Base-by-base conservation (phyloP, 768 basidiomycete species). In the Macrocybe gigantea region DNA sequence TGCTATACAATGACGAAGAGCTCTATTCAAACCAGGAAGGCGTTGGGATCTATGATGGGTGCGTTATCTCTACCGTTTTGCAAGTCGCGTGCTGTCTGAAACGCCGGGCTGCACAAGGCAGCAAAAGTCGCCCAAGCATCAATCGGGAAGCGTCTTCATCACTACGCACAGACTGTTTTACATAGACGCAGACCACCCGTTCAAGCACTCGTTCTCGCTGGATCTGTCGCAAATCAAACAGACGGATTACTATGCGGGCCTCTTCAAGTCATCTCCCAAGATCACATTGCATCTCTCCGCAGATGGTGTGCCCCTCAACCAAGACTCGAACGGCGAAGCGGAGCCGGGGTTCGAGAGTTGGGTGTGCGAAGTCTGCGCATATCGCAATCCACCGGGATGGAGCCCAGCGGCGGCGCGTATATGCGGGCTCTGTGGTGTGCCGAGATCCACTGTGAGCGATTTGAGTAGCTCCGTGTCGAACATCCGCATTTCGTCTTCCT, bases 31-130 rank as follows among this genome's bases (percentile, higher is more conserved):
- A 75, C 39, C 90, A 92, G 60, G 86, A 91, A 39, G 70, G 69
- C 44, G 84, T 97, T 5, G 94, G 94, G 1, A 83, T 98, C 47
- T 98, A 98, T 59, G 85, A 93, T 55, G 92, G 91, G 93, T 94
- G 63, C 52, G 84, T 68, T 35, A 49, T 31, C 56, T 9, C 50
- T 51, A 50, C 49, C 30, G 22, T 41, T 36, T 38, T 38, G 5
- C 51, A 35, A 10, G 15, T 32, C 40, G 38, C 44, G 45, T 53
- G 36, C 35, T 38, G 39, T 46, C 49, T 43, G 30, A 36, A 56
- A 45, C 45, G 47, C 59, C 51, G 53, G 22, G 22, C 22, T 22
- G 22, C 22, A 22, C 38, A 60, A 96, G 93, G 45, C 74, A 74
- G 48, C 85, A 91, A 73, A 95, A 95, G 68, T 75, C 89, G 5